These are phyloP conservation scores for Emmonsiellopsis sp. DNA, from an alignment of 2,329 filamentous ascomycete species.

Conservation along the genomic window DNA sequence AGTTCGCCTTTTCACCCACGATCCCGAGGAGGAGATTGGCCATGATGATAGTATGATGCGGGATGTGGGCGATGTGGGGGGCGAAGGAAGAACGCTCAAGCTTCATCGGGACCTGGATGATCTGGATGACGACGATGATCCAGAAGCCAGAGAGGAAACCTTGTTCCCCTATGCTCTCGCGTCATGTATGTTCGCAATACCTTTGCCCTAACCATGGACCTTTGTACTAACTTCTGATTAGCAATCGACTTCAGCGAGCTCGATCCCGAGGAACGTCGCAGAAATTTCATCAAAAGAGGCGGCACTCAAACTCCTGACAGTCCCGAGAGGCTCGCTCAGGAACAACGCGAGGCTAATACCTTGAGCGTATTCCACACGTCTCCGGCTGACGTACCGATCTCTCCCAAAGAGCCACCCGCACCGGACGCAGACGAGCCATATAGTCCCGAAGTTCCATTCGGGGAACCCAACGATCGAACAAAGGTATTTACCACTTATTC, in stretches of 20 bases:
- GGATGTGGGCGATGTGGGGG: conserved; percentile 50
- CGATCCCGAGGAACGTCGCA: conserved; percentile 22
- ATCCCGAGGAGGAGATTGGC: conserved; percentile 53
- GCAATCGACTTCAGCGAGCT: conserved; percentile 32
- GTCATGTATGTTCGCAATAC: conserved; percentile 22
- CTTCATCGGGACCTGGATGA: conserved; percentile 46
- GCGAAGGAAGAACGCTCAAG: conserved; percentile 44
- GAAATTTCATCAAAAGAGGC: conserved; percentile 34
- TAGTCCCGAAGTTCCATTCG: conserved; percentile 28
- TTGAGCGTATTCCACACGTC: conserved; percentile 41
- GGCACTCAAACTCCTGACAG: conserved; percentile 31
- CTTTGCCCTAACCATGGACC: neutral
- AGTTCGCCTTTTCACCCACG: conserved; percentile 51
- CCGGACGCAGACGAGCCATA: conserved; percentile 26
- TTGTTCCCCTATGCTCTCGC: conserved; percentile 25
- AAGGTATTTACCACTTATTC: conserved; percentile 22
- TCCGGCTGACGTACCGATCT: conserved; percentile 35
- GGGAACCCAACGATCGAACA: conserved; percentile 31
- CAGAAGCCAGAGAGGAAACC: conserved; percentile 37
- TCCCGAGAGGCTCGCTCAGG: conserved; percentile 33
- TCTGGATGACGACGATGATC: conserved; percentile 51
- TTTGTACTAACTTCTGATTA: conserved; percentile 12
- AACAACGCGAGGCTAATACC: conserved; percentile 37
- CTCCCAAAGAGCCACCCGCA: conserved; percentile 38
- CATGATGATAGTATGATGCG: conserved; percentile 49